phyloP scores from a whole-genome alignment of 2,329 filamentous ascomycete species.

The Hymenoscyphus fructigenus region DNA sequence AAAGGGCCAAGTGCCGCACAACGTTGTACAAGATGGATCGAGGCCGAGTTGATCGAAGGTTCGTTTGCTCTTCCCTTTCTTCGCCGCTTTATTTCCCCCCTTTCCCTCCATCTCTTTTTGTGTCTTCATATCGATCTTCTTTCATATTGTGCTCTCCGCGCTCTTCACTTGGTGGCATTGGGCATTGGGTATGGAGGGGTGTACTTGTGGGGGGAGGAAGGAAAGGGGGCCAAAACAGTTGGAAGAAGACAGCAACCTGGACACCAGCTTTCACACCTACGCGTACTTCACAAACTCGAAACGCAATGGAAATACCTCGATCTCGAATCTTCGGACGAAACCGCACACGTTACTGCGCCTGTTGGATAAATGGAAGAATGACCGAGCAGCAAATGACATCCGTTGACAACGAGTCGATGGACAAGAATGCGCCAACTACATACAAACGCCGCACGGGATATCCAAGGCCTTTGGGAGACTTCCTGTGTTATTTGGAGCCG shows the following conservation, averaged over 20 bases:
- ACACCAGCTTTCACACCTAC: not conserved
- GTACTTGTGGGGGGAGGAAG: not conserved
- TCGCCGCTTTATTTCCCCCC: not conserved
- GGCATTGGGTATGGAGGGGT: not conserved
- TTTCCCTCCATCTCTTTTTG: not conserved
- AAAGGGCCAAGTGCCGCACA: conserved; percentile 1
- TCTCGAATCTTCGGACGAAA: too few relatives aligned
- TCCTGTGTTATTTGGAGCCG: not conserved
- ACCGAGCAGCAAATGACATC: too few relatives aligned
- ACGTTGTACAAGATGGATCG: conserved; percentile 10
- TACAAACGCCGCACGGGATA: not conserved
- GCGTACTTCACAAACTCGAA: too few relatives aligned
- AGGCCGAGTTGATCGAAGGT: conserved; percentile 12
- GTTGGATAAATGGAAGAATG: too few relatives aligned
- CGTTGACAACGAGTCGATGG: too few relatives aligned
- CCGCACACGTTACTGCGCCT: too few relatives aligned
- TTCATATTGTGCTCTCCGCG: not conserved
- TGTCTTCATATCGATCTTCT: conserved; percentile 1
- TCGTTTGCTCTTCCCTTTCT: not conserved
- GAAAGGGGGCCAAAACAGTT: not conserved
- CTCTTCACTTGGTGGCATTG: not conserved
- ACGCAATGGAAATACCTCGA: too few relatives aligned
- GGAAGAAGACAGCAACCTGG: not conserved
- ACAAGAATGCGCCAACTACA: too few relatives aligned
- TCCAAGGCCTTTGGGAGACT: not conserved